These are phyloP conservation scores for Trichoderma asperelloides DNA, from an alignment of 495 filamentous ascomycete species.

Conservation along the genomic window DNA sequence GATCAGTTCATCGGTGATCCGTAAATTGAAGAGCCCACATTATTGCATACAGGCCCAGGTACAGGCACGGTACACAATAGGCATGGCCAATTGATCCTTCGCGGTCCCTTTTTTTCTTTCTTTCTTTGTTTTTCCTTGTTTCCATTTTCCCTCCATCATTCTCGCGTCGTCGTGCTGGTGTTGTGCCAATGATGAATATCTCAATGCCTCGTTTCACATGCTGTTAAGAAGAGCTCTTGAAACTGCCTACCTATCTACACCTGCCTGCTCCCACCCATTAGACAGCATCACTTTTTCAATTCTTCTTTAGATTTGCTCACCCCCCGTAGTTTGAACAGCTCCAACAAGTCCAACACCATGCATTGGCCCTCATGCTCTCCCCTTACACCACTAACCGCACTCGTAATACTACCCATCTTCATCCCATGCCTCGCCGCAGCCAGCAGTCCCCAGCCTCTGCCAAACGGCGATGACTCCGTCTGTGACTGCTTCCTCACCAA, in stretches of 20 bases:
- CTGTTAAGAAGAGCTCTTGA: neutral
- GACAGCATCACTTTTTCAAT: neutral
- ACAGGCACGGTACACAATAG: neutral
- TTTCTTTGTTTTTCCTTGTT: neutral
- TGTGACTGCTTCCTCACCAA: constrained; percentile 44
- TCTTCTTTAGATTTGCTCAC: neutral
- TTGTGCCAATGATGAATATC: neutral
- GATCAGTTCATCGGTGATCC: neutral
- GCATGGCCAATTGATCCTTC: neutral
- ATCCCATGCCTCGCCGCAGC: neutral
- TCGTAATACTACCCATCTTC: neutral
- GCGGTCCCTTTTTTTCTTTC: neutral
- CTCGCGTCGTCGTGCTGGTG: neutral
- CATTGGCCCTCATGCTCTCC: neutral
- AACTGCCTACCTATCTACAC: no score
- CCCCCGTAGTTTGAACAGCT: neutral
- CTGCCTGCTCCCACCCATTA: neutral
- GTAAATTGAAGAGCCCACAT: neutral
- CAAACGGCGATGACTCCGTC: constrained; percentile 17
- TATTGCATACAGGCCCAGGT: neutral
- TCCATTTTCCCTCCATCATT: neutral
- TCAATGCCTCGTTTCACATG: neutral
- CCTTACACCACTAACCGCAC: neutral
- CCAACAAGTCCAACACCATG: neutral
- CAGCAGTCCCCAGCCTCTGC: neutral